Conservation (phyloP, 805 yeast species). For the Metschnikowia continentalis region DNA sequence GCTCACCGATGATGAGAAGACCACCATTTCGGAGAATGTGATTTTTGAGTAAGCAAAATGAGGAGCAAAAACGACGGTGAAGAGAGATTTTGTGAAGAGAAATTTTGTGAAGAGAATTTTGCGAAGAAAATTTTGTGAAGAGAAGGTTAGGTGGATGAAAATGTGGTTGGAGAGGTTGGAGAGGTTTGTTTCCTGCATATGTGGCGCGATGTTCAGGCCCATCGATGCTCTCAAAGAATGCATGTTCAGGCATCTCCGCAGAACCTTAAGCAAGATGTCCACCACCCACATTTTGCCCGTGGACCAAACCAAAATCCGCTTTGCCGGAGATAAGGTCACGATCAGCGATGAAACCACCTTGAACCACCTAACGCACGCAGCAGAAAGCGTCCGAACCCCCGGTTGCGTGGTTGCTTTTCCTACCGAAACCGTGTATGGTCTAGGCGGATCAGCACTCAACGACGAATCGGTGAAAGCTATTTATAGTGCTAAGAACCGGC, state of each 20-base stretch:
- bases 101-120: background rate
- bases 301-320: conserved; percentile 48
- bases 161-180: background rate
- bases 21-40: conserved; percentile 46
- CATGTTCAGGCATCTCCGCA: conserved; percentile 5
- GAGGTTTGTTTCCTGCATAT: background rate
- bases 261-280: conserved; percentile 10
- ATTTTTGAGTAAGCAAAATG: conserved; percentile 22
- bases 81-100: background rate
- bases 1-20: conserved; percentile 52
- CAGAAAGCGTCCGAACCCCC: conserved; percentile 8
- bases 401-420: conserved; percentile 79
- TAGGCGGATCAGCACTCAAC: conserved; percentile 80
- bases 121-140: background rate
- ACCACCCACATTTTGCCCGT: conserved; percentile 47
- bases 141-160: background rate
- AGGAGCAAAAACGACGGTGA: too few species aligned
- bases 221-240: background rate
- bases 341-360: conserved; percentile 53
- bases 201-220: background rate
- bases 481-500: conserved; percentile 86
- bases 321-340: conserved; percentile 42
- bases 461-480: conserved; percentile 73
- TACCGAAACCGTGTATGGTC: conserved; percentile 94
- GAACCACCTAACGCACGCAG: conserved; percentile 50